These are phyloP conservation scores for Ceriops decandra DNA, from an alignment of 345 rosid species.

Conservation along the genomic window DNA sequence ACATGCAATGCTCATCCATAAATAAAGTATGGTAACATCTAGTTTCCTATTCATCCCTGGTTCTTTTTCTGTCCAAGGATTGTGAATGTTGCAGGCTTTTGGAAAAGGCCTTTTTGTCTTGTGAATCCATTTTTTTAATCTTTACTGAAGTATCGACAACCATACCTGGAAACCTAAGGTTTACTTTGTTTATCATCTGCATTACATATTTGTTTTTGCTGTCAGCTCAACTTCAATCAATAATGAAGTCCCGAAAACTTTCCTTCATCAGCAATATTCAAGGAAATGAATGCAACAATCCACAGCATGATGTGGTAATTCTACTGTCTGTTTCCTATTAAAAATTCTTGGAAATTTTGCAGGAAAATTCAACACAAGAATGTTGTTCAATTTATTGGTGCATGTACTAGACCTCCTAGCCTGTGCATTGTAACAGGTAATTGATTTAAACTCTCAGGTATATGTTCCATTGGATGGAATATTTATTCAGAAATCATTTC, in stretches of 20 bases:
- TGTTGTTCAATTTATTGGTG: conserved; percentile 61
- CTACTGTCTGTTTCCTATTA: background rate
- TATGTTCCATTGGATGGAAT: background rate
- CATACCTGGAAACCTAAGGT: background rate
- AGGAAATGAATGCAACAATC: background rate
- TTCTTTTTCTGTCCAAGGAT: background rate
- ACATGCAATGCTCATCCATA: background rate
- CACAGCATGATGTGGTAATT: background rate
- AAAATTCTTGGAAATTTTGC: conserved; percentile 11
- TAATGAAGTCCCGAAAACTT: background rate
- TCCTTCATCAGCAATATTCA: background rate
- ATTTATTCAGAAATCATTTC: conserved; percentile 1
- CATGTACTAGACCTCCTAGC: conserved; percentile 53
- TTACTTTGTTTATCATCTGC: background rate
- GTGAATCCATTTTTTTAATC: too few relatives aligned
- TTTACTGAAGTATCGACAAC: too few relatives aligned
- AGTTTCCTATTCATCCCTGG: background rate
- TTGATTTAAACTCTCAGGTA: background rate
- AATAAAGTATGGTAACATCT: background rate
- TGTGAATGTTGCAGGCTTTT: background rate
- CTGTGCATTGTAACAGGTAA: conserved; percentile 60
- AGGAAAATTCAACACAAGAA: conserved; percentile 65
- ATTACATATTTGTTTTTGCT: background rate
- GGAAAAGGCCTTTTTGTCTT: too few relatives aligned
- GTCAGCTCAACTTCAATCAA: background rate